These are phyloP conservation scores for Dothideomycetidae sp. DNA, from an alignment of 2,329 filamentous ascomycete genomes.

Conservation along the genomic window DNA sequence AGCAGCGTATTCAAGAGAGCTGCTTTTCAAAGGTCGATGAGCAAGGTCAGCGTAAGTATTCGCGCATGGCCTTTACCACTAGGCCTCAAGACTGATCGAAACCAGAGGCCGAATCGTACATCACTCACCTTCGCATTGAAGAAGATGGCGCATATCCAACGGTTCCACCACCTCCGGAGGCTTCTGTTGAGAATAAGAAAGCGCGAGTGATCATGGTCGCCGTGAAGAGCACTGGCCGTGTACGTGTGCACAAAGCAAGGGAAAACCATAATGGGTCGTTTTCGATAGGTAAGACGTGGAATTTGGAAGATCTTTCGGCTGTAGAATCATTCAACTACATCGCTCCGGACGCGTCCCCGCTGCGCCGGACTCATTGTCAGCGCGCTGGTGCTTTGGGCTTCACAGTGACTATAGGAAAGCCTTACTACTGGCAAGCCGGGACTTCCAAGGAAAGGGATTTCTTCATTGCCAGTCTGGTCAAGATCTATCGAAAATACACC, in stretches of 20 bases:
- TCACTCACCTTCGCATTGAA: conserved; percentile 84
- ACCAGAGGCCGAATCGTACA: conserved; percentile 87
- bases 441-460: conserved; percentile 96
- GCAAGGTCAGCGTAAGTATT: conserved; percentile 66
- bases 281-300: conserved; percentile 97
- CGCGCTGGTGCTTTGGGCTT: conserved; percentile 82
- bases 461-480: conserved; percentile 90
- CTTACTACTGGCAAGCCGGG: conserved; percentile 93
- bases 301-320: conserved; percentile 71
- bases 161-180: conserved; percentile 65
- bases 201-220: conserved; percentile 82
- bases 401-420: conserved; percentile 75
- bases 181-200: conserved; percentile 65
- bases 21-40: conserved; percentile 84
- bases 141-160: conserved; percentile 79
- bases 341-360: conserved; percentile 27
- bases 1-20: conserved; percentile 82
- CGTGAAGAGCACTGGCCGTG: conserved; percentile 79
- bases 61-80: too few species aligned
- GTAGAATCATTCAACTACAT: conserved; percentile 69
- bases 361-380: conserved; percentile 44
- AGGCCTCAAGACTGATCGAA: too few species aligned
- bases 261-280: conserved; percentile 90
- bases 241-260: conserved; percentile 91
- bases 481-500: conserved; percentile 95